phyloP scores from a whole-genome alignment of 1,284 basidiomycete species.

The Leccinum angustisporum region DNA sequence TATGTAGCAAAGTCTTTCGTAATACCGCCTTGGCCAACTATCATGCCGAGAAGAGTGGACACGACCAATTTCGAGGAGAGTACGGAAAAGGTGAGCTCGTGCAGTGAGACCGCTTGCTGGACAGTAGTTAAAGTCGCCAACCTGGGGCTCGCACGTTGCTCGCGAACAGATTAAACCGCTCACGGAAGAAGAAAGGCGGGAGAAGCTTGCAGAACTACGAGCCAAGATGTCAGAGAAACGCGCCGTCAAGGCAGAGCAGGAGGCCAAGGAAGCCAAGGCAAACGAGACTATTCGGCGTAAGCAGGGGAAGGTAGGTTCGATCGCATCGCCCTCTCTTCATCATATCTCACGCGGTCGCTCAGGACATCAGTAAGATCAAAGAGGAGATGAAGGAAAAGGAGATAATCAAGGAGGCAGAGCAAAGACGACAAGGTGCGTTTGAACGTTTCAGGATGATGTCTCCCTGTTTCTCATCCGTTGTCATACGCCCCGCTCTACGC shows the following conservation, averaged over 20 bases:
- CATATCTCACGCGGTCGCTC: background rate
- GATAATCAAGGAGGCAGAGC: constrained; percentile 75
- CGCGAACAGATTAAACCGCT: constrained; percentile 76
- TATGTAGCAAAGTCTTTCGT: constrained; percentile 86
- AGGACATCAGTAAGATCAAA: constrained; percentile 73
- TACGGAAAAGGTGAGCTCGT: constrained; percentile 75
- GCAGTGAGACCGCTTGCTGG: background rate
- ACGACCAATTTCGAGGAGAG: constrained; percentile 87
- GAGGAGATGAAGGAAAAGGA: constrained; percentile 83
- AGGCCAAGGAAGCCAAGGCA: constrained; percentile 68
- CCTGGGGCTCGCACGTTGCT: background rate
- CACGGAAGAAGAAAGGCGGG: constrained; percentile 92
- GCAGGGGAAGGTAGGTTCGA: constrained; percentile 65
- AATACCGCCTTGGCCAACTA: constrained; percentile 89
- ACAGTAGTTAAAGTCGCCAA: background rate
- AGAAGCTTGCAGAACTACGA: constrained; percentile 79
- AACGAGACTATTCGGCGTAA: constrained; percentile 85
- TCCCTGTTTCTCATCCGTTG: background rate
- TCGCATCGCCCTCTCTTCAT: background rate
- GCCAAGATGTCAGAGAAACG: constrained; percentile 78
- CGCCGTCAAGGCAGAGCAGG: constrained; percentile 64
- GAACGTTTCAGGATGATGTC: background rate
- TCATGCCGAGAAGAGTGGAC: constrained; percentile 94
- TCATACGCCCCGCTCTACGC: background rate
- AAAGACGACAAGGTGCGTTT: constrained; percentile 69